phyloP scores from a whole-genome alignment of 108 stramenopile genomes.

The Nitzschia inconspicua region DNA sequence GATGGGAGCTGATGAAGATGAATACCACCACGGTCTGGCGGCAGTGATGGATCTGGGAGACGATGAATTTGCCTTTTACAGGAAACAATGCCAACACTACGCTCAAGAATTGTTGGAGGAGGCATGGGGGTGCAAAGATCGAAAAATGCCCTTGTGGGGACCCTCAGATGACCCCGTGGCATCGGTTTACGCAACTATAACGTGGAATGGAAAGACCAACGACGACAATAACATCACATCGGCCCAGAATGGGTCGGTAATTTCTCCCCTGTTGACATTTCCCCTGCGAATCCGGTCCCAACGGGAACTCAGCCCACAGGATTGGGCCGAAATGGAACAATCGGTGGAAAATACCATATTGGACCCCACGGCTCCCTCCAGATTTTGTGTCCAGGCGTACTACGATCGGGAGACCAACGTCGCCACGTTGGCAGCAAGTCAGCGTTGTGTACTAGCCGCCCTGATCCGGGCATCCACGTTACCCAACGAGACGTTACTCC shows the following conservation, averaged over 20 bases:
- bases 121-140: constrained; percentile 35
- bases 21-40: too few relatives aligned
- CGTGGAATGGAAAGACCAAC: constrained; percentile 49
- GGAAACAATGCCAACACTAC: constrained; percentile 42
- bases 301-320: constrained; percentile 33
- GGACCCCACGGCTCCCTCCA: constrained; percentile 52
- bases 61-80: constrained; percentile 30
- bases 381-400: constrained; percentile 52
- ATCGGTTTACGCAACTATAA: constrained; percentile 50
- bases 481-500: constrained; percentile 55
- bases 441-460: constrained; percentile 69
- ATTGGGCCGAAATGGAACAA: constrained; percentile 74
- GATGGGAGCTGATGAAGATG: constrained; percentile 5
- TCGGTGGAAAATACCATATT: constrained; percentile 58
- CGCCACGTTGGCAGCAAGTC: constrained; percentile 64
- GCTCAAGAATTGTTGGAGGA: constrained; percentile 46
- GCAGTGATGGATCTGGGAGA: constrained; percentile 1
- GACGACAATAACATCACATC: neutral
- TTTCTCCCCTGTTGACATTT: constrained; percentile 49
- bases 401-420: constrained; percentile 60
- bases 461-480: constrained; percentile 69
- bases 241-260: constrained; percentile 1
- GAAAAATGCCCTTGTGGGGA: constrained; percentile 59
- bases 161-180: constrained; percentile 65
- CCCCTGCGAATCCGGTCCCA: constrained; percentile 68